Evolutionary conservation across 140 eudicot genomes (phyloP), one percentile per base, ranked within the genome.

Genomic region (Erigeron philadelphicus): DNA sequence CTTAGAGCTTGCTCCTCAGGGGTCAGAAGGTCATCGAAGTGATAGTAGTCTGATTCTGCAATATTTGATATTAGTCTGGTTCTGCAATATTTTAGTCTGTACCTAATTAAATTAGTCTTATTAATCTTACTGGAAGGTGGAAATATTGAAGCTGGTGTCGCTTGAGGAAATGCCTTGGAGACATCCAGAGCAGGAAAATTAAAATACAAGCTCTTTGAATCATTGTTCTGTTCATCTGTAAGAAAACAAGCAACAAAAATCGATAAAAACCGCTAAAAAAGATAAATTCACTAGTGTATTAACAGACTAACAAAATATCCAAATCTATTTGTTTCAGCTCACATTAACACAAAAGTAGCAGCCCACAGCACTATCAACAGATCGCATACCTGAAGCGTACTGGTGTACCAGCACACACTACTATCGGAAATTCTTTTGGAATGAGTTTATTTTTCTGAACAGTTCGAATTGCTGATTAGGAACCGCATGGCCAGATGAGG

Each of bases 21-120:
- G 60, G 85, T 86, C 80, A 93, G 76, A 15, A 93, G 77, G 76
- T 93, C 98, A 81, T 81, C 81, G 70, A 93, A 83, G 53, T 93
- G 98, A 77, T 86, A 89, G 81, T 83, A 93, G 75, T 93, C 98
- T 9, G 98, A 93, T 7, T 81, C 98, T 93, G 98, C 70, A 78
- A 61, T n/a, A n/a, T n/a, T n/a, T 93, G 98, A 77, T 86, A 89
- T 80, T 83, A 93, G 75, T 93, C 98, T 9, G 98, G 89, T 7
- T 81, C 98, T 93, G 98, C 70, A 78, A 61, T n/a, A n/a, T n/a
- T n/a, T n/a, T n/a, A n/a, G n/a, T n/a, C n/a, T n/a, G n/a, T 62
- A 3, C 9, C 45, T n/a, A 52, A 8, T 38, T 45, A n/a, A 15
- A 45, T 10, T 60, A 40, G 40, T 61, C 9, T 68, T 41, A 45